A percentile compares a stretch with the other conserved stretches of the same genome.
These are phyloP conservation scores for Rhodomyrtus psidioides DNA, from an alignment of 441 rosid species.

Conservation along the genomic window DNA sequence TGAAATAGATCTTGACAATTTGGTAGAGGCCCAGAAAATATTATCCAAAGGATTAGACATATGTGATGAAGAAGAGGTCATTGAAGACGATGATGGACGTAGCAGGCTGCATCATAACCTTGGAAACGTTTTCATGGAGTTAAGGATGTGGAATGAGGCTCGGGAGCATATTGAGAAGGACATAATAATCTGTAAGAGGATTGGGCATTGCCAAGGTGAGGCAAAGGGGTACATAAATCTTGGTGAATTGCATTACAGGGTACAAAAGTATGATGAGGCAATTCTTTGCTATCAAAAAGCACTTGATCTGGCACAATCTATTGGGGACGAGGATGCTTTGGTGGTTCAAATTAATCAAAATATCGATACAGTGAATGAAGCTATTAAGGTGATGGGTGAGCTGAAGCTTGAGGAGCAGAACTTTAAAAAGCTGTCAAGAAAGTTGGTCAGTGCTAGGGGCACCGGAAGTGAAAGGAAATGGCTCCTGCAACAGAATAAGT, in stretches of 20 bases:
- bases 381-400: slow-evolving; percentile 61
- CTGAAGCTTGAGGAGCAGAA: slow-evolving; percentile 71
- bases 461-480: slow-evolving; percentile 52
- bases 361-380: slow-evolving; percentile 57
- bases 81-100: slow-evolving; percentile 62
- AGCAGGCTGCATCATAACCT: slow-evolving; percentile 95
- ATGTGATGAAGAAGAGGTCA: slow-evolving; percentile 90
- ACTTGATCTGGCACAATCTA: slow-evolving; percentile 63
- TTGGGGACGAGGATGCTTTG: slow-evolving; percentile 92
- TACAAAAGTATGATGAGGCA: slow-evolving; percentile 76
- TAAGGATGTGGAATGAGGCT: slow-evolving; percentile 79
- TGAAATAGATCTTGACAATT: slow-evolving; percentile 81
- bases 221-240: slow-evolving; percentile 97
- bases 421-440: slow-evolving; percentile 70
- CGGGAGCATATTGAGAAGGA: slow-evolving; percentile 71
- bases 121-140: slow-evolving; percentile 62
- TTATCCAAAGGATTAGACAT: slow-evolving; percentile 64
- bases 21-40: slow-evolving; percentile 46
- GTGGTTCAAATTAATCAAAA: slow-evolving; percentile 56
- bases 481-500: slow-evolving; percentile 52
- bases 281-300: slow-evolving; percentile 73
- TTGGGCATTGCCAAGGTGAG: slow-evolving; percentile 78
- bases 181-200: slow-evolving; percentile 64
- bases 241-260: slow-evolving; percentile 73
- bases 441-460: slow-evolving; percentile 43